Evolutionary conservation across 1,284 basidiomycete species (phyloP).

Genomic region (Heterobasidion annosum): DNA sequence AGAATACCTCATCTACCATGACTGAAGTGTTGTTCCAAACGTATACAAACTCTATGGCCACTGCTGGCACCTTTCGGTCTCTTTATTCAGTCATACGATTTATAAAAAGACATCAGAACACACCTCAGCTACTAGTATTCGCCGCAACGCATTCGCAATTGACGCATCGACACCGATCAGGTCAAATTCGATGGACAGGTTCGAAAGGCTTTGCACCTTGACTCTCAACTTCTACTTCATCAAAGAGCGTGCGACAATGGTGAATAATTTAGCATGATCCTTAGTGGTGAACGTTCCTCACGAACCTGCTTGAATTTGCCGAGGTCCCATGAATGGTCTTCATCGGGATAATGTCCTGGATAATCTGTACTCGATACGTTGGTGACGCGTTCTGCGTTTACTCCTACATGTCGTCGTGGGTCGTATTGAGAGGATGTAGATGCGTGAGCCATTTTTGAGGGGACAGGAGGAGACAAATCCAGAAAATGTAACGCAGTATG

Average conservation of each 20-base stretch:
- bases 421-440: slow-evolving; percentile 16
- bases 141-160: slow-evolving; percentile 90
- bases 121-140: slow-evolving; percentile 93
- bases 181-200: slow-evolving; percentile 88
- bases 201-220: slow-evolving; percentile 70
- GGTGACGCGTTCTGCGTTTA: slow-evolving; percentile 66
- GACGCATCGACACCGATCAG: slow-evolving; percentile 93
- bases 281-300: slow-evolving; percentile 1
- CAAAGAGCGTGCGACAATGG: slow-evolving; percentile 11
- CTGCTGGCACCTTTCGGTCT: slow-evolving; percentile 67
- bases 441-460: slow-evolving; percentile 6
- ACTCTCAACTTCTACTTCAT: slow-evolving; percentile 58
- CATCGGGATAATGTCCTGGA: slow-evolving; percentile 78
- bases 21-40: slow-evolving; percentile 95
- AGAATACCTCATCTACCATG: slow-evolving; percentile 90
- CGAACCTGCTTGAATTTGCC: slow-evolving; percentile 69
- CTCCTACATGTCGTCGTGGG: slow-evolving; percentile 39
- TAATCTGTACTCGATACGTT: slow-evolving; percentile 82
- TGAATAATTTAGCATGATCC: not conserved
- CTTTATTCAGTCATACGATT: not conserved
- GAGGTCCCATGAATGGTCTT: slow-evolving; percentile 81
- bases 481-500: not conserved
- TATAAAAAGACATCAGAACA: slow-evolving; percentile 11
- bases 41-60: slow-evolving; percentile 92
- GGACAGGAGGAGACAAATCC: too few relatives aligned